A percentile compares a stretch with the other conserved stretches of the same genome.
phyloP scores from a whole-genome alignment of 768 basidiomycete species.

The Neoboletus subvelutipes region DNA sequence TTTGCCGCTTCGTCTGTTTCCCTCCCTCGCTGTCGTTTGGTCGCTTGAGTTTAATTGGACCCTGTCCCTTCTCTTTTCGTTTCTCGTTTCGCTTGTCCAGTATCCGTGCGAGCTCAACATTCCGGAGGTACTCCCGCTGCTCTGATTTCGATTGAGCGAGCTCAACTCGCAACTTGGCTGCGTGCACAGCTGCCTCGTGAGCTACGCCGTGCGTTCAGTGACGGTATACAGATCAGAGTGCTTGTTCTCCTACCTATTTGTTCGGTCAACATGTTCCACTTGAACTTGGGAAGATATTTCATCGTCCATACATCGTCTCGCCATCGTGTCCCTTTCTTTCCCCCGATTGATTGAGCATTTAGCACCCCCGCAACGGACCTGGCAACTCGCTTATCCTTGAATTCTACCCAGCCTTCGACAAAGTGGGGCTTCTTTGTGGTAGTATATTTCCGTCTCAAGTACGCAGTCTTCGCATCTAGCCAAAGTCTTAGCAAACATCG shows the following conservation, averaged over 20 bases:
- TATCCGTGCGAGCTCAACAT: conserved; percentile 90
- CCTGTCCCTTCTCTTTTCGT: conserved; percentile 58
- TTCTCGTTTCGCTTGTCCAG: conserved; percentile 76
- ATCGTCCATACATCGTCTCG: conserved; percentile 99
- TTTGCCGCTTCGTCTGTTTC: conserved; percentile 19
- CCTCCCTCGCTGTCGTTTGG: conserved; percentile 4
- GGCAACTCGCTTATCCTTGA: conserved; percentile 90
- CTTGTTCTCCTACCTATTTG: conserved; percentile 83
- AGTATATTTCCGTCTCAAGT: conserved; percentile 77
- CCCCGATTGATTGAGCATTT: conserved; percentile 94
- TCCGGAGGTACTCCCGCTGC: conserved; percentile 89
- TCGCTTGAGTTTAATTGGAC: conserved; percentile 35
- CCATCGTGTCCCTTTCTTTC: conserved; percentile 88
- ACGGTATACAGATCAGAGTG: not conserved
- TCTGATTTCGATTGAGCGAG: conserved; percentile 84
- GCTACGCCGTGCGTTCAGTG: conserved; percentile 47
- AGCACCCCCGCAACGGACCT: conserved; percentile 91
- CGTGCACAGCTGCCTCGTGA: conserved; percentile 87
- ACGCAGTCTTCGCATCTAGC: conserved; percentile 82
- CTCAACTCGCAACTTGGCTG: conserved; percentile 88
- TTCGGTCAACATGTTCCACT: conserved; percentile 98
- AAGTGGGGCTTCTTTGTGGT: conserved; percentile 85
- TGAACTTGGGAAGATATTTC: conserved; percentile 97
- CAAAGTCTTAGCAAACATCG: not conserved
- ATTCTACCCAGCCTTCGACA: conserved; percentile 98